Base-by-base conservation (phyloP, 805 yeast genomes). In the Priceomyces castillae region DNA sequence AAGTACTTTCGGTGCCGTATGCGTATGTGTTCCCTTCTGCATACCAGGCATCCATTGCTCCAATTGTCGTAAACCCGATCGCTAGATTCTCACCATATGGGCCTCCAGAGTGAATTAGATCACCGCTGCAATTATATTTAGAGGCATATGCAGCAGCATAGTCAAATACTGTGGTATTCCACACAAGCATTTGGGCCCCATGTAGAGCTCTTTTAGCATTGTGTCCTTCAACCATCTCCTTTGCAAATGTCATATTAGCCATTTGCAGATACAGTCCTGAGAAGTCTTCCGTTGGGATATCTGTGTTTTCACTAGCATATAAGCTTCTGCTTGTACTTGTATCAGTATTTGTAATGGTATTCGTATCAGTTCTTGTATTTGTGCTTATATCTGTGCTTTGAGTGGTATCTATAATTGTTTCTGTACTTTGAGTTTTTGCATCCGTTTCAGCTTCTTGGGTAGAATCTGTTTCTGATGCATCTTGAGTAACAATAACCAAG, bases 31-130 rank as follows among this genome's bases (percentile, higher is more conserved):
- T 23, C 7, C 69, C 69, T 50, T 70, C 75, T 14, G 52, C 46
- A 52, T 70, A 70, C 75, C 75, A 70, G 2, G 71, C 74, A 30
- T 64, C 54, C 2, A 62, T 53, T 3, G 74, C 67, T 5, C 66
- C 65, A 2, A 47, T 49, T 2, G 65, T 56, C 7, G 64, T 42
- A 46, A 63, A 68, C 0, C 74, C 74, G 12, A 64, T 51, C 2
- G 74, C 72, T 34, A 70, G 52, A 47, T 70, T 70, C 42, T 69
- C 74, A 3, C 74, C 74, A 51, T 55, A 64, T 0, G 52, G 51
- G 0, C 70, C 70, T 3, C 65, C 65, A 11, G 69, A 61, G 50
- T 70, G 74, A 7, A 40, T 44, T 26, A 70, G 52, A 15, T 52
- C 50, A 5, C 72, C 69, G 31, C 66, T 56, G 46, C 74, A 69